Evolutionary conservation across 2,329 filamentous ascomycete species (phyloP), one percentile per base, ranked within the genome.

Genomic region (Arthrobotrys iridis): DNA sequence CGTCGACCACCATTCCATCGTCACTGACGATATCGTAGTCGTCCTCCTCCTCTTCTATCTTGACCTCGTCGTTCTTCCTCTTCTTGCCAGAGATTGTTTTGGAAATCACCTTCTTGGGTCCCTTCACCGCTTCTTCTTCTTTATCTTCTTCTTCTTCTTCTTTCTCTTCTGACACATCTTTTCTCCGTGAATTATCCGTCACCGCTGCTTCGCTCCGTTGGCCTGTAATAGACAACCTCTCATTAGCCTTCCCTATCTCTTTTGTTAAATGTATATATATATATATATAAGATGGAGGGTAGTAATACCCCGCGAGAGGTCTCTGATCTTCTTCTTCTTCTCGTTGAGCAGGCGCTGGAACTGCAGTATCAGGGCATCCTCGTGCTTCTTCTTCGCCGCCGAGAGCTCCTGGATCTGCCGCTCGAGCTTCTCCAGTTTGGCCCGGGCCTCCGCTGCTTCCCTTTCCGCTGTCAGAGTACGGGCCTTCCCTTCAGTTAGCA

Each of bases 291-390:
- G 22, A 48, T 2, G 22, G 6, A 20, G 22, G 37, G n/a, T 18
- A n/a, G 26, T 26, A 40, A 24, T 65, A 67, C 70, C 70, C 15
- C 57, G 26, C 10, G 60, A 60, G 3, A 74, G 55, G 33, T 76
- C 63, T 33, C 72, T 22, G 15, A 76, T 68, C 13, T 58, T 68
- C 40, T 76, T 64, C 50, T 76, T 76, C 35, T 76, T 76, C 37
- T 70, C 64, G 33, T 76, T 76, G 10, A 76, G 72, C 4, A 76
- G 46, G 15, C 57, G 58, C 22, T 68, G 63, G 22, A 76, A 76
- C 41, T 67, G 72, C 41, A 76, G 45, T 13, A 76, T 76, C 10
- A 76, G 43, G 13, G 18, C 24, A 30, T 76, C 65, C 52, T 76
- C 72, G 41, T 68, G 65, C 57, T 76, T 65, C 52, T 59, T 76